Percentiles rank a stretch among this genome's conserved stretches.
Evolutionary conservation across 805 yeast species (phyloP).

Genomic region (Starmerella cellae): DNA sequence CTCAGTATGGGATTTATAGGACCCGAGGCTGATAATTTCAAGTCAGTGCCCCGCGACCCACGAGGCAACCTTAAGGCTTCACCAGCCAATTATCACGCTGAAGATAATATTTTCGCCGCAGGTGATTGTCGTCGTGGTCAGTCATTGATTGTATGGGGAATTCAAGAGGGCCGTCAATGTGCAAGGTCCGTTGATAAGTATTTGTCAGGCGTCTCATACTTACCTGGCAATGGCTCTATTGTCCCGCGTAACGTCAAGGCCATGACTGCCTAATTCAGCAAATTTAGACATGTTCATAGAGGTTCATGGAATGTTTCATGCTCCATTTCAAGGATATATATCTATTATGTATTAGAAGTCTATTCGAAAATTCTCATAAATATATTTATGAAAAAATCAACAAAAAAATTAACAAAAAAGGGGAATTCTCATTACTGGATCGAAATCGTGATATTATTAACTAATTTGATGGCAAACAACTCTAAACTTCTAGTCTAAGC

Average conservation of each 20-base stretch:
- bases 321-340: too few relatives aligned
- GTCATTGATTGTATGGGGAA: slow-evolving; percentile 97
- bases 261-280: not conserved
- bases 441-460: too few relatives aligned
- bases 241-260: slow-evolving; percentile 43
- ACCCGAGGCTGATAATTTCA: slow-evolving; percentile 71
- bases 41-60: slow-evolving; percentile 46
- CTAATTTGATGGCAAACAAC: too few relatives aligned
- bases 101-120: slow-evolving; percentile 73
- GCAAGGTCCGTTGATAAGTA: slow-evolving; percentile 81
- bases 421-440: too few relatives aligned
- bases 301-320: too few relatives aligned
- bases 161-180: slow-evolving; percentile 98
- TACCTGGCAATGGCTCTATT: slow-evolving; percentile 91
- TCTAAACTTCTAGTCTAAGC: too few relatives aligned
- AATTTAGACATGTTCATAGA: too few relatives aligned
- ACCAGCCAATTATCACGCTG: slow-evolving; percentile 54
- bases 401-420: too few relatives aligned
- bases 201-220: slow-evolving; percentile 62
- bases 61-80: slow-evolving; percentile 70
- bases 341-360: not conserved
- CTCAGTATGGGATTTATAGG: slow-evolving; percentile 97
- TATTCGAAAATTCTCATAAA: not conserved
- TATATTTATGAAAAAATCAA: too few relatives aligned
- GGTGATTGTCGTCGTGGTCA: slow-evolving; percentile 99